Evolutionary conservation across 179 eudicot species (phyloP).

Genomic region (Beta corolliflora): DNA sequence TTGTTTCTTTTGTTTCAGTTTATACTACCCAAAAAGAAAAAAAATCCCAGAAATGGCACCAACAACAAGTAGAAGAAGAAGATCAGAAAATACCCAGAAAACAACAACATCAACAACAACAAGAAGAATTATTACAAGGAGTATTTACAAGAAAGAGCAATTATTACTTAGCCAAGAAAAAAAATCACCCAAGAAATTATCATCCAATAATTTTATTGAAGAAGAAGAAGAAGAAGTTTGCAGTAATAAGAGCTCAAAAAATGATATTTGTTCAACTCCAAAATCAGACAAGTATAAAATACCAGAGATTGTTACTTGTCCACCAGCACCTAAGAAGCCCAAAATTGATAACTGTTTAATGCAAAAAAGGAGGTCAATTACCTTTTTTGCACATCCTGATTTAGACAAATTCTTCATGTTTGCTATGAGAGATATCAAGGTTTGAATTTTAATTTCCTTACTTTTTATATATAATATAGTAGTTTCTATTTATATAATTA

Average conservation of each 20-base stretch:
- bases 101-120: constrained; percentile 2
- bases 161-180: background rate
- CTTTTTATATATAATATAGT: background rate
- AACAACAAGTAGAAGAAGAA: constrained; percentile 23
- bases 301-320: constrained; percentile 41
- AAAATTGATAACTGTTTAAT: constrained; percentile 13
- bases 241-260: background rate
- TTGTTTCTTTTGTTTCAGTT: constrained; percentile 2
- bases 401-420: constrained; percentile 43
- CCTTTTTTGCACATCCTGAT: constrained; percentile 48
- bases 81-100: constrained; percentile 10
- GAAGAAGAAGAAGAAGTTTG: background rate
- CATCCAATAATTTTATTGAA: background rate
- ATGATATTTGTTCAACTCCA: constrained; percentile 34
- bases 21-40: background rate
- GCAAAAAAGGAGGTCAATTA: constrained; percentile 27
- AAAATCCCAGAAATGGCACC: constrained; percentile 33
- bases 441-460: constrained; percentile 16
- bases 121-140: constrained; percentile 40
- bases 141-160: constrained; percentile 44
- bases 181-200: background rate
- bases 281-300: constrained; percentile 39
- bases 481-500: background rate
- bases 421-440: constrained; percentile 41
- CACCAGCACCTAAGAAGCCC: constrained; percentile 46